Evolutionary conservation across 306 rosid species (phyloP).

Genomic region (Prunus salicina): DNA sequence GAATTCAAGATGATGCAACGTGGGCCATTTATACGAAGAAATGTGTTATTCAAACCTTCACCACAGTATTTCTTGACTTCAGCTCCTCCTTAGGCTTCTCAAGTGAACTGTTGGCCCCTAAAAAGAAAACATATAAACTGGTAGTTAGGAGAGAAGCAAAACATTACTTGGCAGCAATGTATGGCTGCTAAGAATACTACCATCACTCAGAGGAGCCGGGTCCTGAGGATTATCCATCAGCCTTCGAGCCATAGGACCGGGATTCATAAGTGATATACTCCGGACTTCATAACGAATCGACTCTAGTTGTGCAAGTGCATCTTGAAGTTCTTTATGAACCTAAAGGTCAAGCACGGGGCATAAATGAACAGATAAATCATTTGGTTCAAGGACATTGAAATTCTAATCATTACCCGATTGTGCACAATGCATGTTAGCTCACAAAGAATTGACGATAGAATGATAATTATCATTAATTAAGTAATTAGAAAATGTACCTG

Average conservation of each 20-base stretch:
- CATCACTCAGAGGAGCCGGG: neutral
- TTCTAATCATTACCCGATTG: neutral
- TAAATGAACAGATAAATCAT: neutral
- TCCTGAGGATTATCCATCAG: slow-evolving; percentile 47
- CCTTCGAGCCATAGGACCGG: slow-evolving; percentile 66
- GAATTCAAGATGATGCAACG: neutral
- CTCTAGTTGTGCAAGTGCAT: slow-evolving; percentile 74
- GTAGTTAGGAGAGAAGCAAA: slow-evolving; percentile 1
- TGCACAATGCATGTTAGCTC: neutral
- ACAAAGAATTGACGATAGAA: neutral
- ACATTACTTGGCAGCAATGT: neutral
- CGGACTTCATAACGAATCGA: slow-evolving; percentile 83
- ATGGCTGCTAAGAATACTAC: slow-evolving; percentile 12
- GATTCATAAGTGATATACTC: slow-evolving; percentile 56
- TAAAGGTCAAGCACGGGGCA: slow-evolving; percentile 16
- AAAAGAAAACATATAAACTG: neutral
- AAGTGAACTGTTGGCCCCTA: neutral
- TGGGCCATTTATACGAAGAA: neutral
- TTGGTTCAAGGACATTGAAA: neutral
- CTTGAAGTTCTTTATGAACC: slow-evolving; percentile 93
- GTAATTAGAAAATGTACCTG: slow-evolving; percentile 40
- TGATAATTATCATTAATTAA: neutral
- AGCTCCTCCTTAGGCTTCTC: slow-evolving; percentile 19
- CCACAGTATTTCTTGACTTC: slow-evolving; percentile 17
- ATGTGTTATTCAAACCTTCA: slow-evolving; percentile 28